Base-by-base conservation (phyloP, 331 rosid species). In the Arachis monticola region DNA sequence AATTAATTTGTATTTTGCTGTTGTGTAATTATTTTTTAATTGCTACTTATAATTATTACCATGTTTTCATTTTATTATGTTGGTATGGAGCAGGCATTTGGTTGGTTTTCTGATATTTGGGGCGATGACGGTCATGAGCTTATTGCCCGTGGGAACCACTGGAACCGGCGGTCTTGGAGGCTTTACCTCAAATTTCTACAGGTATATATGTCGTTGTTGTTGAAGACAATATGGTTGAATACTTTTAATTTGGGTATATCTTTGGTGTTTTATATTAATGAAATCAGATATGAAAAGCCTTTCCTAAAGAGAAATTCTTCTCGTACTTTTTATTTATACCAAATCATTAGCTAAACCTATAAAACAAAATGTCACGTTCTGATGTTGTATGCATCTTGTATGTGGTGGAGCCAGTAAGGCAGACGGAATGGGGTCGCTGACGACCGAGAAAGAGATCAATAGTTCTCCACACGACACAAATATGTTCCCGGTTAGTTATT, bases 21-120 rank as follows among this genome's bases (percentile, higher is more conserved):
- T 44, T 44, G 2, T 44, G 6, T 8, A 44, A 44, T 6, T 9
- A 35, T 65, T 62, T 45, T 4, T 4, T 13, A 22, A 53, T 53
- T 53, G 2, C 5, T 13, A 4, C 3, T n/a, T 12, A 2, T 35
- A 35, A 35, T 35, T 35, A 35, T 35, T 35, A 22, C 22, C 4
- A 2, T 56, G 12, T 48, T 10, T 3, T 76, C 58, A 52, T 30
- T 60, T 13, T 11, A 9, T 14, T 53, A 27, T 12, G 2, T 46
- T 57, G 40, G 40, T 60, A 8, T 52, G 71, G 75, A 22, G 78
- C 82, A 93, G 98, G 71, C 98, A 90, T 72, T 83, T 94, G 69
- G 74, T 80, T 11, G 96, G 97, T 1, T 94, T 94, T 76, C 30
- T 83, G 27, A 73, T 94, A 63, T 90, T 94, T 38, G 78, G 44